phyloP scores from a whole-genome alignment of 139 green algal genomes.

The Eudorina sp. region DNA sequence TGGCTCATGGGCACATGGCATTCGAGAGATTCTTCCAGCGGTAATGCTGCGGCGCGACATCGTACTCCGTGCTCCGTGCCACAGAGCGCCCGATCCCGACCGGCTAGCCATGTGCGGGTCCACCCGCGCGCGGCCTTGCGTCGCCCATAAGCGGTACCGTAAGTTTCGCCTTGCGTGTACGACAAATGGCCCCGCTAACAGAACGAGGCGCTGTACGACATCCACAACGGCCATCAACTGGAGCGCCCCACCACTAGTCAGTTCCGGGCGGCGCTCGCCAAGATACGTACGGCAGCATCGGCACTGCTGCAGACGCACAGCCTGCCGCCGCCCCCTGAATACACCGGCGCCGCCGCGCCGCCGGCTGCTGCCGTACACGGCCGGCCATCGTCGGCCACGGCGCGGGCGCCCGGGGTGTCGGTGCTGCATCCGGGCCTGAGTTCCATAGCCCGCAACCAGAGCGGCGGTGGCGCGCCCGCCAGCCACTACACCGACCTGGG shows the following conservation, averaged over 20 bases:
- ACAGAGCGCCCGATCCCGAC: too few species aligned
- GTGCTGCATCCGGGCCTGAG: neutral
- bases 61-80: too few species aligned
- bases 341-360: neutral
- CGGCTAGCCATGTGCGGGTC: too few species aligned
- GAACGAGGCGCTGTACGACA: slow-evolving; percentile 35
- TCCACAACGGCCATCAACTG: slow-evolving; percentile 2
- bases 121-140: too few species aligned
- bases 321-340: slow-evolving; percentile 27
- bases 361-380: neutral
- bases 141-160: too few species aligned
- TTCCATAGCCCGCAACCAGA: neutral
- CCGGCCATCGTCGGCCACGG: neutral
- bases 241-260: slow-evolving; percentile 23
- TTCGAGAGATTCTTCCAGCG: too few species aligned
- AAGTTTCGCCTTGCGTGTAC: neutral
- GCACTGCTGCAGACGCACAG: neutral
- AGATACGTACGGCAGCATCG: slow-evolving; percentile 11
- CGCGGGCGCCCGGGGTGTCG: neutral
- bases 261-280: slow-evolving; percentile 16
- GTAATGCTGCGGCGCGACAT: too few species aligned
- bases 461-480: neutral
- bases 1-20: too few species aligned
- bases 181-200: neutral
- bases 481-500: neutral